Conservation (phyloP, 225 moss, liverwort and hornwort genomes). For the Polytrichum commune region DNA sequence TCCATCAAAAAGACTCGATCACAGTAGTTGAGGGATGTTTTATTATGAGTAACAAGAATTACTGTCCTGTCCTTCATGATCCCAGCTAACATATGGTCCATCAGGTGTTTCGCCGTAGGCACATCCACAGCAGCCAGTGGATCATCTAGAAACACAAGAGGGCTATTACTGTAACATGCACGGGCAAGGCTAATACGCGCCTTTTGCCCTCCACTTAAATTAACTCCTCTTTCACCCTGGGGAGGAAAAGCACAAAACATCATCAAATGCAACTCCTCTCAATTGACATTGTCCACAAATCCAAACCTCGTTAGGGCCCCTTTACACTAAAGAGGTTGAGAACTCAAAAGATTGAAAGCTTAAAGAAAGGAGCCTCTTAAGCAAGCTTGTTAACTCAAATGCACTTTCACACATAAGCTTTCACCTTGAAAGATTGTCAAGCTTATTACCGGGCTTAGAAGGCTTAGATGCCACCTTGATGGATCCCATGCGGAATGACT, state of each 20-base stretch:
- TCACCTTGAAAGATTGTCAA: too few species aligned
- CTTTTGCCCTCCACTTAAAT: constrained; percentile 96
- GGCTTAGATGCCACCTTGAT: too few species aligned
- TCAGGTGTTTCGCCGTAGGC: constrained; percentile 88
- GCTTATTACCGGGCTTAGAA: too few species aligned
- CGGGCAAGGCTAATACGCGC: constrained; percentile 83
- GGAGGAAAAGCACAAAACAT: background rate
- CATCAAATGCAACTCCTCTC: too few species aligned
- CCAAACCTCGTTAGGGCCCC: too few species aligned
- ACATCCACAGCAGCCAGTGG: constrained; percentile 96
- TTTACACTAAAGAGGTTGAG: too few species aligned
- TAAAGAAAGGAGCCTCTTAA: too few species aligned
- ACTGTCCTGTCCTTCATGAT: constrained; percentile 72
- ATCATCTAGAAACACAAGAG: constrained; percentile 84
- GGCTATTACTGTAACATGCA: constrained; percentile 73
- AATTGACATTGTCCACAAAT: too few species aligned
- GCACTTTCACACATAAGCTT: too few species aligned
- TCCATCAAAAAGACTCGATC: constrained; percentile 62
- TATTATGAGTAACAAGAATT: constrained; percentile 88
- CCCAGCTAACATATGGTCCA: constrained; percentile 69
- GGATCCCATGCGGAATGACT: too few species aligned
- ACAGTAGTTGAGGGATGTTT: constrained; percentile 63
- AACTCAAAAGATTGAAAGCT: too few species aligned
- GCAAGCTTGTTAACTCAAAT: too few species aligned
- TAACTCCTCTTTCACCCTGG: constrained; percentile 91